Conservation (phyloP, 2,329 filamentous ascomycete genomes). For the Dactylonectria estremocensis region DNA sequence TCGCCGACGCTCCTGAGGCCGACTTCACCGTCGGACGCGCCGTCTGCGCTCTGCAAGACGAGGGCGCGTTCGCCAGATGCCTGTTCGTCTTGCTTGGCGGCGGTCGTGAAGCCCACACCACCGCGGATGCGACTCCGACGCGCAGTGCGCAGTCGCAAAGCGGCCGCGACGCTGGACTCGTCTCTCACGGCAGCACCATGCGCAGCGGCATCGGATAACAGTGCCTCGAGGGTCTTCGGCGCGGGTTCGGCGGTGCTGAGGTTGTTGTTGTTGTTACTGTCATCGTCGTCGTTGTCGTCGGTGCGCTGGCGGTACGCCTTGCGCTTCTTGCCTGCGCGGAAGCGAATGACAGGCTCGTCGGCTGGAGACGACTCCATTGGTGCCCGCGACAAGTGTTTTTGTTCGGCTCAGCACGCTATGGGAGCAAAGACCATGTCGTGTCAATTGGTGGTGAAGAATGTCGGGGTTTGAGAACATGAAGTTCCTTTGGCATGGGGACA, state of each 20-base stretch:
- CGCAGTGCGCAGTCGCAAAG: slow-evolving; percentile 67
- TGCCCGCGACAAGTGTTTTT: slow-evolving; percentile 17
- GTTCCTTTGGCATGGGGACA: neutral
- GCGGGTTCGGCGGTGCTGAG: slow-evolving; percentile 7
- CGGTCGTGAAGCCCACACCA: slow-evolving; percentile 70
- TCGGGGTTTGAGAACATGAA: neutral
- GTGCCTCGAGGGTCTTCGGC: neutral
- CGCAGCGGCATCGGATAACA: slow-evolving; percentile 19
- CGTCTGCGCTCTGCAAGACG: slow-evolving; percentile 53
- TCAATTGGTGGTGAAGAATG: neutral
- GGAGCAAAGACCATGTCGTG: slow-evolving; percentile 11
- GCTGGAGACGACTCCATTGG: slow-evolving; percentile 41
- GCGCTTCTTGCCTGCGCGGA: slow-evolving; percentile 72
- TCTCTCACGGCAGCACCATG: slow-evolving; percentile 3
- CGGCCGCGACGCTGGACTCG: slow-evolving; percentile 59
- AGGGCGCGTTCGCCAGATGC: slow-evolving; percentile 53
- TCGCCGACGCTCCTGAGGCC: slow-evolving; percentile 50
- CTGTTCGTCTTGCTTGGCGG: slow-evolving; percentile 40
- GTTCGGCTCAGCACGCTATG: neutral
- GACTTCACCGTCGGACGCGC: slow-evolving; percentile 37
- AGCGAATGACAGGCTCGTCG: slow-evolving; percentile 58
- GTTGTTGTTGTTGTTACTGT: slow-evolving; percentile 47
- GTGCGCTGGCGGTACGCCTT: slow-evolving; percentile 71
- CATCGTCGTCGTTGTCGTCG: slow-evolving; percentile 48
- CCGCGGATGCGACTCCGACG: slow-evolving; percentile 67